Evolutionary conservation across 352 stramenopile species (phyloP), one percentile per base, ranked within the genome.

Genomic region (Phytophthora sojae): DNA sequence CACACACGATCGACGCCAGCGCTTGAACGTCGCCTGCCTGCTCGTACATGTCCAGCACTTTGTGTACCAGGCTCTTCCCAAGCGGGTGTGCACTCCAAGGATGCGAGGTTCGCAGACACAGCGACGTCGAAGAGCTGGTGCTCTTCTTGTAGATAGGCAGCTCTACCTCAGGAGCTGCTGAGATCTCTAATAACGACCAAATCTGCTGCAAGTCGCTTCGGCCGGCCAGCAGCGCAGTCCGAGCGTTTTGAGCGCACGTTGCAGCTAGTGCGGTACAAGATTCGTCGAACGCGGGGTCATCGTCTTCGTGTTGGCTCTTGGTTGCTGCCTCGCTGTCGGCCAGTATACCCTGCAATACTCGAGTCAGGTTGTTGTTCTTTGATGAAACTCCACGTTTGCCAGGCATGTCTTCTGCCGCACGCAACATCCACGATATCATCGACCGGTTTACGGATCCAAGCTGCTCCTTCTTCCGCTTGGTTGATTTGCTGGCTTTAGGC

Each of bases 51-150:
- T 75, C 59, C 12, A 96, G 67, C 35, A 96, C 68, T 64, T 93
- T 92, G 51, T 90, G 77, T 1, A 96, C 88, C 2, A 96, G 77
- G 19, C 76, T 74, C 35, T 91, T 86, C 9, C 90, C 90, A 57
- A 96, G 90, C 21, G 90, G 90, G 67, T 96, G 90, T 4, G 87
- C 87, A 47, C 77, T 85, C 90, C 90, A 96, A 14, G 85, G 87
- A 47, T 91, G 82, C 7, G 83, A 57, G 0, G 88, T 91, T 50
- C 71, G 67, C 2, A 92, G 66, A 11, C 68, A 54, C 3, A 76
- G 55, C n/a, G 61, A 80, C 6, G 58, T 53, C 17, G 70, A 68
- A 1, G 55, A 57, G 32, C 42, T 76, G 4, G 14, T 54, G 4
- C 55, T 67, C 37, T 80, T 75, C 42, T 71, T 79, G 65, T 89